Evolutionary conservation across 2,329 filamentous ascomycete genomes (phyloP), one percentile per base, ranked within the genome.

Genomic region (Ascochyta fabae): DNA sequence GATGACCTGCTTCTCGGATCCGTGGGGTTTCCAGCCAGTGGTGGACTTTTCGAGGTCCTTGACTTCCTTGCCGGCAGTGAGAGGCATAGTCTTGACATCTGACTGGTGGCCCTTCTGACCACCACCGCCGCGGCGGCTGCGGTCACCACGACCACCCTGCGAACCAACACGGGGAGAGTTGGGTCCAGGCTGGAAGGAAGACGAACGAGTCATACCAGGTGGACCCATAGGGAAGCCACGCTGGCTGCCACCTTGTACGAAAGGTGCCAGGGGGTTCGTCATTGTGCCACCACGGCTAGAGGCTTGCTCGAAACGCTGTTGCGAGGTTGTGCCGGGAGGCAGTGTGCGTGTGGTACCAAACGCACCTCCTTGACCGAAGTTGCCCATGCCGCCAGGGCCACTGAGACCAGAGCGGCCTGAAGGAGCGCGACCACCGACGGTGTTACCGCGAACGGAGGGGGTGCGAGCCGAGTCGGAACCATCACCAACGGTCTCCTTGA

Each of bases 21-120:
- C 80, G 49, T 82, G 87, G 24, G 95, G 91, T 80, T 96, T 96
- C 95, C 95, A 99, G 47, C 95, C 94, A 53, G 80, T 84, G n/a
- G 84, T 65, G 0, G 92, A 88, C 38, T 87, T 78, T 56, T 86
- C 80, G 46, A 98, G 89, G 46, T 90, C 87, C 80, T 94, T 91
- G 62, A 99, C 79, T 1, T 96, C 90, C 80, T 86, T 82, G 65
- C 90, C 88, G 56, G 88, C 87, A 56, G 94, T 97, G 62, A 98
- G 86, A 72, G 95, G 94, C 92, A 98, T 97, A 62, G 85, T 87
- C 83, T 92, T 92, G 73, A 90, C 88, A 71, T 86, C 55, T 12
- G 44, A 34, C n/a, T 56, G 86, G 31, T 86, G 85, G 48, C 84
- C 80, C 48, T 75, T 83, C 34, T 74, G 46, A 13, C 53, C 71